Conservation (phyloP, 257 asterid species). For the Buddleja alternifolia region DNA sequence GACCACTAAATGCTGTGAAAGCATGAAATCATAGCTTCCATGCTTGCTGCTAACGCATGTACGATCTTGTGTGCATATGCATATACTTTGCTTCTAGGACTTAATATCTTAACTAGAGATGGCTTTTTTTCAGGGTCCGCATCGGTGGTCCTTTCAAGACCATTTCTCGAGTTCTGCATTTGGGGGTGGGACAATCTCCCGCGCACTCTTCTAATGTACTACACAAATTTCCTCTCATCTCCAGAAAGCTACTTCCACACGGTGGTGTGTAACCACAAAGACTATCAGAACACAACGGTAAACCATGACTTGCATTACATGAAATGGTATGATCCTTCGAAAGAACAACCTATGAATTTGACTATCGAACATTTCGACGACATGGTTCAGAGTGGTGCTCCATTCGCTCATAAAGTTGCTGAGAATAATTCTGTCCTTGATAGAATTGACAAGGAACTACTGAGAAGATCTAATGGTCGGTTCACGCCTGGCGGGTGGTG, state of each 20-base stretch:
- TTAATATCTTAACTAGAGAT: background rate
- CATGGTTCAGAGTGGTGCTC: conserved; percentile 86
- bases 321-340: conserved; percentile 79
- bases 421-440: conserved; percentile 57
- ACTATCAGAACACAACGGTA: conserved; percentile 90
- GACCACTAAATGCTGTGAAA: no score
- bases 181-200: conserved; percentile 99
- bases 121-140: conserved; percentile 63
- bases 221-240: conserved; percentile 87
- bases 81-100: no score
- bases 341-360: conserved; percentile 61
- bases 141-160: conserved; percentile 74
- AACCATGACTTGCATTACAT: conserved; percentile 83
- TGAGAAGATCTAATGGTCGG: conserved; percentile 44
- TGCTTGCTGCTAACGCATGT: no score
- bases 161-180: conserved; percentile 92
- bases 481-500: conserved; percentile 88
- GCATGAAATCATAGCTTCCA: no score
- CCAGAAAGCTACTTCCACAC: conserved; percentile 93
- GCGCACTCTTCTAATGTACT: conserved; percentile 91
- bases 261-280: conserved; percentile 78
- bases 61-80: no score
- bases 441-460: conserved; percentile 60
- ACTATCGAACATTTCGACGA: conserved; percentile 55
- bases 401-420: conserved; percentile 70